Evolutionary conservation across 2,329 filamentous ascomycete species (phyloP).

Genomic region (Bisporella sp.): DNA sequence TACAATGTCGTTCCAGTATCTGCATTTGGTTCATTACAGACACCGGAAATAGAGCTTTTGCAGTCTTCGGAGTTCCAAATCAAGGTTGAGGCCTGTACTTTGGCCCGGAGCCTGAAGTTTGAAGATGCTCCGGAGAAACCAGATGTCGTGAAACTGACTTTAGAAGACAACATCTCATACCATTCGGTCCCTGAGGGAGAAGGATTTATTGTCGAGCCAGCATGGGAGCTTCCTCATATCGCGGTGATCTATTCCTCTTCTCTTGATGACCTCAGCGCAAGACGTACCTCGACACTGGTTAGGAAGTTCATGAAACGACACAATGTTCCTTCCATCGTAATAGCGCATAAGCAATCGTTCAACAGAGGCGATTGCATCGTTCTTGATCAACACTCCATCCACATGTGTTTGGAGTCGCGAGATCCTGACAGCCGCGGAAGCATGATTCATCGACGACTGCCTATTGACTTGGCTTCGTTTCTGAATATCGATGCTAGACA

Average conservation of each 20-base stretch:
- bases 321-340: slow-evolving; percentile 39
- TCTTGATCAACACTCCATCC: slow-evolving; percentile 35
- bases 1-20: slow-evolving; percentile 46
- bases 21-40: slow-evolving; percentile 37
- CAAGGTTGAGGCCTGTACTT: slow-evolving; percentile 41
- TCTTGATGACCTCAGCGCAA: slow-evolving; percentile 32
- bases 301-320: slow-evolving; percentile 42
- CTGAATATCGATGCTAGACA: slow-evolving; percentile 44
- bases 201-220: slow-evolving; percentile 32
- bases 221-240: slow-evolving; percentile 41
- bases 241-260: slow-evolving; percentile 42
- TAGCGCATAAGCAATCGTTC: slow-evolving; percentile 37
- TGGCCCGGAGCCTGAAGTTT: slow-evolving; percentile 29
- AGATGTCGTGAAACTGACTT: slow-evolving; percentile 32
- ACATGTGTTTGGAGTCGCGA: slow-evolving; percentile 39
- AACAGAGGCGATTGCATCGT: slow-evolving; percentile 29
- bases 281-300: slow-evolving; percentile 34
- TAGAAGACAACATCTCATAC: slow-evolving; percentile 31
- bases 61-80: slow-evolving; percentile 44
- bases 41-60: slow-evolving; percentile 45
- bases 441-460: slow-evolving; percentile 34
- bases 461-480: slow-evolving; percentile 42
- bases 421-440: slow-evolving; percentile 29
- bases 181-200: slow-evolving; percentile 29
- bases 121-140: slow-evolving; percentile 28